Evolutionary conservation across 176 grass and related monocot genomes (phyloP).

Genomic region (Oryza nivara): DNA sequence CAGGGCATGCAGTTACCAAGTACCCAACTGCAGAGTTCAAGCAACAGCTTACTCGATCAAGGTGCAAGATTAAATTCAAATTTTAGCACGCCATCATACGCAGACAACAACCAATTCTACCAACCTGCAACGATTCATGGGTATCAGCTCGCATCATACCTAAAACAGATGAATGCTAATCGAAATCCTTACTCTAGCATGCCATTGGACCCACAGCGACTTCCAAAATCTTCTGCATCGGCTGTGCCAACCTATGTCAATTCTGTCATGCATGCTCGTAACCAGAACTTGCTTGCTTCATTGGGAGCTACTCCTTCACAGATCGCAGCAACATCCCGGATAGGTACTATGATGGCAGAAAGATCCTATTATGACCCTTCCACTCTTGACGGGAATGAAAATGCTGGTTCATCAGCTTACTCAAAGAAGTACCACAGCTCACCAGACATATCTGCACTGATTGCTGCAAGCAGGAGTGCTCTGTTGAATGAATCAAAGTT

Average conservation of each 20-base stretch:
- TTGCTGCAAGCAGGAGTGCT: constrained; percentile 77
- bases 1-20: constrained; percentile 69
- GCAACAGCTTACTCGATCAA: constrained; percentile 60
- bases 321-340: constrained; percentile 56
- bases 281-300: constrained; percentile 69
- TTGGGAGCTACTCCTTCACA: constrained; percentile 64
- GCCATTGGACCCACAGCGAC: constrained; percentile 52
- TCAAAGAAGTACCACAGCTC: constrained; percentile 99
- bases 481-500: constrained; percentile 70
- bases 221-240: constrained; percentile 55
- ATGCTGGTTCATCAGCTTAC: constrained; percentile 51
- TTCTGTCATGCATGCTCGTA: constrained; percentile 54
- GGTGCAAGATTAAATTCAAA: constrained; percentile 64
- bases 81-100: constrained; percentile 58
- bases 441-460: constrained; percentile 95
- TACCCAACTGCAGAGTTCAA: constrained; percentile 50
- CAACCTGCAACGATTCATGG: constrained; percentile 96
- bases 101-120: constrained; percentile 77
- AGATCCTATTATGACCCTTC: constrained; percentile 74
- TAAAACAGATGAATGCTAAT: constrained; percentile 71
- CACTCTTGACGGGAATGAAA: constrained; percentile 61
- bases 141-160: constrained; percentile 74
- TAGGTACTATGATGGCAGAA: constrained; percentile 56
- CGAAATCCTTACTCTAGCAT: constrained; percentile 68
- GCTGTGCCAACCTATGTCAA: constrained; percentile 57